A percentile compares a stretch with the other conserved stretches of the same genome.
Evolutionary conservation across 2,329 filamentous ascomycete species (phyloP).

Genomic region (Hymenoscyphus scutula): DNA sequence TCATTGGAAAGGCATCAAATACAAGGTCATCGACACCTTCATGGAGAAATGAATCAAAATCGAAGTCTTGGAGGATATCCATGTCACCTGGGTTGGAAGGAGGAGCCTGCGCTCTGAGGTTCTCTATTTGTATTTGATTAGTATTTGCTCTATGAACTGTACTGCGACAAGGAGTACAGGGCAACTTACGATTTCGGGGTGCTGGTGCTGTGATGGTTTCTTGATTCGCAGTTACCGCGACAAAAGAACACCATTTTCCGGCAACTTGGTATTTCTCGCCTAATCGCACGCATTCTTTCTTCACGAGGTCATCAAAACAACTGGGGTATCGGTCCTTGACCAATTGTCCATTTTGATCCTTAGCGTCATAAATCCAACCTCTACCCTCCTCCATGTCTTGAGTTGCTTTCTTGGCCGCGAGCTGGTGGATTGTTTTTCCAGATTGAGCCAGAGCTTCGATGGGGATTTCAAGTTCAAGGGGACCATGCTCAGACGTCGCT

Average conservation of each 20-base stretch:
- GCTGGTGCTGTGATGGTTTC: constrained; percentile 5
- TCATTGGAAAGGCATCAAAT: not conserved
- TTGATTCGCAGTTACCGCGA: constrained; percentile 56
- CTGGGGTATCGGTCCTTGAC: constrained; percentile 48
- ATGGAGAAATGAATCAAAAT: constrained; percentile 4
- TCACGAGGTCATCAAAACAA: constrained; percentile 57
- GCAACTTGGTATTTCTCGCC: constrained; percentile 65
- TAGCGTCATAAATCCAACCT: constrained; percentile 61
- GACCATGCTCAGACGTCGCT: constrained; percentile 55
- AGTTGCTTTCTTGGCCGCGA: constrained; percentile 66
- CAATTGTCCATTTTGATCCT: constrained; percentile 42
- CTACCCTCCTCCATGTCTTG: constrained; percentile 68
- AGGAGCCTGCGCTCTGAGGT: too few species aligned
- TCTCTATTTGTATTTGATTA: not conserved
- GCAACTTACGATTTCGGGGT: not conserved
- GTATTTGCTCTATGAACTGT: not conserved
- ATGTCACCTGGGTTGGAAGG: not conserved
- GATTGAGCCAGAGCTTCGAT: constrained; percentile 48
- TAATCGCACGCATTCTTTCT: constrained; percentile 64
- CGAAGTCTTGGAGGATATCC: constrained; percentile 7
- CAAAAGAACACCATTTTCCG: constrained; percentile 70
- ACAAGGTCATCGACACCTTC: not conserved
- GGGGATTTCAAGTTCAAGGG: constrained; percentile 63
- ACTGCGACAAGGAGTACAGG: not conserved
- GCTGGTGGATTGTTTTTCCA: constrained; percentile 62